phyloP scores from a whole-genome alignment of 371 early-diverging fungal species.

The Circinella minor region DNA sequence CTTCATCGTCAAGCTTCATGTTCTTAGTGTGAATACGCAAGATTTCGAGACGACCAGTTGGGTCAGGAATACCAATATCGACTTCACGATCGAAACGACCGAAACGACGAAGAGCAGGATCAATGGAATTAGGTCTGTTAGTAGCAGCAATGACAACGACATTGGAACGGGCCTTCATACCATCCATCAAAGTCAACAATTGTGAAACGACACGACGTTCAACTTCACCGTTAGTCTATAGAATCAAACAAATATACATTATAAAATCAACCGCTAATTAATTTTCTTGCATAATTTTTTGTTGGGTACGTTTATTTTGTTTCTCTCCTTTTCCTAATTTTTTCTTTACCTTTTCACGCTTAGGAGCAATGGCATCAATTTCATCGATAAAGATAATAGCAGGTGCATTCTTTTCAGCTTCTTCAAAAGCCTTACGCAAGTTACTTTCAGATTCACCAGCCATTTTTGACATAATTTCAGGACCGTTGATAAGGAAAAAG shows the following conservation, averaged over 20 bases:
- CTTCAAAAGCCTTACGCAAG: constrained; percentile 98
- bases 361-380: constrained; percentile 99
- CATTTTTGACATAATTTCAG: constrained; percentile 99
- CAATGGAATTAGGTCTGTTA: constrained; percentile 99
- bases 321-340: too few species aligned
- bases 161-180: constrained; percentile 97
- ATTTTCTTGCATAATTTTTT: too few species aligned
- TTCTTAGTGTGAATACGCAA: constrained; percentile 99
- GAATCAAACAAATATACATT: background rate
- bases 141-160: constrained; percentile 98
- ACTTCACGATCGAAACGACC: constrained; percentile 99
- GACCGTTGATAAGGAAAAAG: constrained; percentile 98
- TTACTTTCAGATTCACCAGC: constrained; percentile 99
- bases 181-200: constrained; percentile 99
- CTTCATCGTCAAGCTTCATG: constrained; percentile 98
- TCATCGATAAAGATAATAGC: constrained; percentile 99
- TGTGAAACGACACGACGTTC: constrained; percentile 99
- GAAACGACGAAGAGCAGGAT: constrained; percentile 99
- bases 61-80: constrained; percentile 99
- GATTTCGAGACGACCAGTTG: constrained; percentile 98
- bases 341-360: constrained; percentile 93
- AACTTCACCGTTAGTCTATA: constrained; percentile 97
- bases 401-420: constrained; percentile 99
- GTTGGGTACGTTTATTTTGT: too few species aligned
- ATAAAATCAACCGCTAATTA: too few species aligned